Base-by-base conservation (phyloP, 2,329 filamentous ascomycete species). In the Ophiocordyceps camponoti-saundersi region DNA sequence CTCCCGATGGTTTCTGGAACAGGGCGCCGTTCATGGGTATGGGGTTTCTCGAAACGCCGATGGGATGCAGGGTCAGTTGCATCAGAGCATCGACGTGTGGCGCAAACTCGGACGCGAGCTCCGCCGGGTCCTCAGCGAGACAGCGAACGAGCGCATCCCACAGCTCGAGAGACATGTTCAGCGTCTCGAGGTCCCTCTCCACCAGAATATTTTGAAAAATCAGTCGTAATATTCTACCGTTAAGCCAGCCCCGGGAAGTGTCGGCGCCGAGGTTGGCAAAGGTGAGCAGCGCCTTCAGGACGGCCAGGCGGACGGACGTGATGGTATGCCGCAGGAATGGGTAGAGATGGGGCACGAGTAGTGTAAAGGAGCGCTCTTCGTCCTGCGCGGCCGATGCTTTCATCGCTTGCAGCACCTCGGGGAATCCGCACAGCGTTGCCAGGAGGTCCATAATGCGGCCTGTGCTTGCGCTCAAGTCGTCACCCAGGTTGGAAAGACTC, bases 371-470 rank as follows among this genome's bases (percentile, higher is more conserved):
- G 47, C 90, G 82, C 54, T 89, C 82, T 13, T 86, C 76, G 57
- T 95, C 85, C 56, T 83, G 73, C 8, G 79, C 78, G 8, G 90
- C 90, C 48, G 93, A 95, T 29, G 71, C 69, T 65, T 94, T 94
- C 92, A 98, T 98, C 15, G 90, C 85, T 50, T 90, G 80, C 30
- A 98, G 68, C 8, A 96, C 90, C 65, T 95, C 79, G 0, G 85
- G 85, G 67, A 95, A 98, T 52, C 88, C 84, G 67, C 92, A 98
- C 2, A 98, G 77, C 50, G 92, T 96, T 15, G 93, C 92, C 18
- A 98, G 73, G 40, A 98, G 75, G 61, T 98, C 93, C 93, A 98
- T 98, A 47, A 98, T 94, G 48, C 88, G 93, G 44, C 92, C 92
- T 11, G 93, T 98, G 61, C 92, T 96, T 4, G 92, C 92, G 61